Conservation (phyloP, 257 asterid genomes). For the Phtheirospermum japonicum region DNA sequence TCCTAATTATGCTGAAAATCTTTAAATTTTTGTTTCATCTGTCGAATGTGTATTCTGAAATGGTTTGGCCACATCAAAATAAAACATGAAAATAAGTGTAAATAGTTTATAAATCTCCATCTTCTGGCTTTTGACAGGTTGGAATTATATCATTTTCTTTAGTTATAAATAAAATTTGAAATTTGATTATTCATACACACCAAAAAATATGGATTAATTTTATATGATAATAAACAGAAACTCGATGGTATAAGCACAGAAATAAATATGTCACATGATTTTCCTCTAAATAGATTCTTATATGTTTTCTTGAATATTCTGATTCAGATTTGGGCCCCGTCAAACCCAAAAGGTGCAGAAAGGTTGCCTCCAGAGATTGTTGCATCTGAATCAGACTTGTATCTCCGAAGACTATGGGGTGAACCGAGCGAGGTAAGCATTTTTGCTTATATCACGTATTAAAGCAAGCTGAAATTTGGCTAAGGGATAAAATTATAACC, state of each 20-base stretch:
- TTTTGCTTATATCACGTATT: too few species aligned
- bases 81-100: not conserved
- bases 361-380: constrained; percentile 65
- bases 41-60: not conserved
- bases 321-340: constrained; percentile 55
- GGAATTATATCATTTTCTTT: too few species aligned
- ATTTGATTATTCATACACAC: too few species aligned
- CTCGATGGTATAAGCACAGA: too few species aligned
- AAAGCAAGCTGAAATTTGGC: too few species aligned
- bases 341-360: constrained; percentile 88
- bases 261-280: not conserved
- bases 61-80: not conserved
- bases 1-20: not conserved
- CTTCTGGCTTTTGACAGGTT: not conserved
- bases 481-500: not conserved
- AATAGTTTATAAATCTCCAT: not conserved
- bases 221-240: too few species aligned
- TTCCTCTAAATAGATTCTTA: not conserved
- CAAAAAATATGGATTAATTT: too few species aligned
- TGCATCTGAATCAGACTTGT: constrained; percentile 63
- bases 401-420: constrained; percentile 76
- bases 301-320: constrained; percentile 9
- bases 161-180: too few species aligned
- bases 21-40: not conserved
- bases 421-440: constrained; percentile 64